Evolutionary conservation across 352 stramenopile species (phyloP).

Genomic region (Globisporangium mamillatum): DNA sequence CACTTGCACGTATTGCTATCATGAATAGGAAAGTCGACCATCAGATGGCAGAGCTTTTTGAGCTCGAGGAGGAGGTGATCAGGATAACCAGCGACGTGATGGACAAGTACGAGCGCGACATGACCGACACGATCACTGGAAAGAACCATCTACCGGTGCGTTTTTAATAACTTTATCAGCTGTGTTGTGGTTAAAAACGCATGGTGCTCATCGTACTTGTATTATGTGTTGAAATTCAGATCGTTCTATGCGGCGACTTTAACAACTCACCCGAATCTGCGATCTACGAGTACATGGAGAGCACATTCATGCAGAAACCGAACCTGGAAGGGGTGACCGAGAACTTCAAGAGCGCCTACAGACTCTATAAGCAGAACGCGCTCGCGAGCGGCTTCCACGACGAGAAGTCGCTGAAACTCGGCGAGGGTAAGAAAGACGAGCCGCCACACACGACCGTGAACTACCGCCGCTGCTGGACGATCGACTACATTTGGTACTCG

Average conservation of each 20-base stretch:
- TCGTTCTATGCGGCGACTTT: conserved; percentile 85
- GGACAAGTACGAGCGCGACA: conserved; percentile 78
- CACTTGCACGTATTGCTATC: background rate
- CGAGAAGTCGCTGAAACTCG: conserved; percentile 24
- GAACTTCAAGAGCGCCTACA: conserved; percentile 73
- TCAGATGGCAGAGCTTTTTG: conserved; percentile 82
- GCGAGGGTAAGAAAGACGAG: conserved; percentile 55
- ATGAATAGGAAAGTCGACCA: conserved; percentile 73
- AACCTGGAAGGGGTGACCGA: conserved; percentile 71
- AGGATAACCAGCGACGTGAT: conserved; percentile 73
- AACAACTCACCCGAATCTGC: conserved; percentile 85
- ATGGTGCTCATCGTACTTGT: too few relatives aligned
- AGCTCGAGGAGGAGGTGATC: conserved; percentile 82
- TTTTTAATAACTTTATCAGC: background rate
- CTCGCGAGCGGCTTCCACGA: conserved; percentile 23
- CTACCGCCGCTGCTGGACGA: conserved; percentile 84
- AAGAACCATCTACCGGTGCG: conserved; percentile 49
- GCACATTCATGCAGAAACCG: conserved; percentile 82
- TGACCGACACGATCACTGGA: conserved; percentile 49
- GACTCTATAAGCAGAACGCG: conserved; percentile 58
- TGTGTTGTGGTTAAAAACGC: too few relatives aligned
- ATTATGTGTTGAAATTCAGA: conserved; percentile 19
- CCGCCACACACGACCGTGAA: conserved; percentile 86
- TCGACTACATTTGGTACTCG: conserved; percentile 90
- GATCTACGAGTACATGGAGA: conserved; percentile 88